phyloP scores from a whole-genome alignment of 257 asterid genomes.

The Salvia splendens region DNA sequence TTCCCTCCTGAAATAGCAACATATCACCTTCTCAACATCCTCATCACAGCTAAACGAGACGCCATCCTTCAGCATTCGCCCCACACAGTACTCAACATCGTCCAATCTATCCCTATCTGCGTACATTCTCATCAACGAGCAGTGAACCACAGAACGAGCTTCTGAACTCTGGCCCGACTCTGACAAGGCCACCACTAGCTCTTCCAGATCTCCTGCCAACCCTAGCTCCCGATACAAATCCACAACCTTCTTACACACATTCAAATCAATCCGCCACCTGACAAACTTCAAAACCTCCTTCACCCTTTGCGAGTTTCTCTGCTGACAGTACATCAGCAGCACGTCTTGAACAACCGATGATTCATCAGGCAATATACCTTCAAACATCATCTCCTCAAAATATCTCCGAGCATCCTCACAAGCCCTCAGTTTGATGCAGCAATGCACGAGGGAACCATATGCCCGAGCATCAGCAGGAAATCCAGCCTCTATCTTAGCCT shows the following conservation, averaged over 20 bases:
- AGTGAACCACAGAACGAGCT: slow-evolving; percentile 40
- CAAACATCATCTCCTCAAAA: slow-evolving; percentile 43
- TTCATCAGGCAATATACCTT: slow-evolving; percentile 38
- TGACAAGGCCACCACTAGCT: slow-evolving; percentile 31
- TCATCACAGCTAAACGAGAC: slow-evolving; percentile 40
- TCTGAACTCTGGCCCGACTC: slow-evolving; percentile 36
- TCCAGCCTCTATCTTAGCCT: slow-evolving; percentile 40
- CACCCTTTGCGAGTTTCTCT: slow-evolving; percentile 29
- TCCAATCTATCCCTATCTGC: slow-evolving; percentile 47
- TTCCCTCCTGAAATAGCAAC: slow-evolving; percentile 48
- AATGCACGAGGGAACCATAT: slow-evolving; percentile 43
- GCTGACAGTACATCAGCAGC: slow-evolving; percentile 38
- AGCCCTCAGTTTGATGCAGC: slow-evolving; percentile 39
- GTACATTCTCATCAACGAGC: slow-evolving; percentile 38
- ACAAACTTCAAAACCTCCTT: slow-evolving; percentile 34
- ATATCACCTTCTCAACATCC: slow-evolving; percentile 55
- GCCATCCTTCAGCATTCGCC: slow-evolving; percentile 42
- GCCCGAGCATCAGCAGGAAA: slow-evolving; percentile 39
- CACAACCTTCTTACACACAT: slow-evolving; percentile 29
- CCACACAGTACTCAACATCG: slow-evolving; percentile 52
- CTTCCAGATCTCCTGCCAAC: slow-evolving; percentile 44
- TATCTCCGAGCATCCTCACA: slow-evolving; percentile 46
- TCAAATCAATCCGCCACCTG: slow-evolving; percentile 23
- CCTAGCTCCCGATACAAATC: slow-evolving; percentile 38
- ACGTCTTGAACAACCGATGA: slow-evolving; percentile 33